A percentile compares a stretch with the other conserved stretches of the same genome.
Conservation (phyloP, 768 basidiomycete species). For the Suillus luteus region DNA sequence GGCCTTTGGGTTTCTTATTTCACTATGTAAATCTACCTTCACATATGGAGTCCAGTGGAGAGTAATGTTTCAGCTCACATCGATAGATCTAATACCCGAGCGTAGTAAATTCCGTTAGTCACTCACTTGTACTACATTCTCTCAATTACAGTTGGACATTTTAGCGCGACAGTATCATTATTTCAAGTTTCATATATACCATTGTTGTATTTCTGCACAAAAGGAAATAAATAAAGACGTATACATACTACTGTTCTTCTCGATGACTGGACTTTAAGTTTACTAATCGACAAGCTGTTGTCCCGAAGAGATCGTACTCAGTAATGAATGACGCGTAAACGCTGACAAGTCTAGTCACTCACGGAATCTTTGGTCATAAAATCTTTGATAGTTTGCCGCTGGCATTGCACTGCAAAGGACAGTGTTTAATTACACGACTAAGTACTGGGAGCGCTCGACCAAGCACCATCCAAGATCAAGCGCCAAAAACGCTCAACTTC, state of each 20-base stretch:
- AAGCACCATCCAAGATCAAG: background rate
- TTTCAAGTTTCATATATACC: background rate
- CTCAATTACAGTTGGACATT: background rate
- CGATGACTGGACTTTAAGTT: background rate
- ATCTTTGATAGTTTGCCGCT: conserved; percentile 2
- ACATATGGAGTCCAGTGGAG: background rate
- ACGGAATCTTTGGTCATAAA: background rate
- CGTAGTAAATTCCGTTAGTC: too few species aligned
- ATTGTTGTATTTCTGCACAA: background rate
- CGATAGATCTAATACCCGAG: too few species aligned
- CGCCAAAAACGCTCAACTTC: background rate
- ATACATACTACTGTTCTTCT: background rate
- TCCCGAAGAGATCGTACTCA: background rate
- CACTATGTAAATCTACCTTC: background rate
- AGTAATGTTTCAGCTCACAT: too few species aligned
- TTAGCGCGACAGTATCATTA: background rate
- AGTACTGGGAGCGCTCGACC: background rate
- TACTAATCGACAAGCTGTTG: background rate
- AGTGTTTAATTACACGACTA: conserved; percentile 13
- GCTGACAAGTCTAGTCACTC: background rate
- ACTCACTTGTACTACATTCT: background rate
- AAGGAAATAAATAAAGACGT: background rate
- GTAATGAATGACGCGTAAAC: background rate
- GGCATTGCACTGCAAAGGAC: conserved; percentile 5
- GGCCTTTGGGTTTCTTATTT: background rate